A percentile compares a stretch with the other conserved stretches of the same genome.
Evolutionary conservation across 2,329 filamentous ascomycete species (phyloP).

Genomic region (Aspergillus ochraceus): DNA sequence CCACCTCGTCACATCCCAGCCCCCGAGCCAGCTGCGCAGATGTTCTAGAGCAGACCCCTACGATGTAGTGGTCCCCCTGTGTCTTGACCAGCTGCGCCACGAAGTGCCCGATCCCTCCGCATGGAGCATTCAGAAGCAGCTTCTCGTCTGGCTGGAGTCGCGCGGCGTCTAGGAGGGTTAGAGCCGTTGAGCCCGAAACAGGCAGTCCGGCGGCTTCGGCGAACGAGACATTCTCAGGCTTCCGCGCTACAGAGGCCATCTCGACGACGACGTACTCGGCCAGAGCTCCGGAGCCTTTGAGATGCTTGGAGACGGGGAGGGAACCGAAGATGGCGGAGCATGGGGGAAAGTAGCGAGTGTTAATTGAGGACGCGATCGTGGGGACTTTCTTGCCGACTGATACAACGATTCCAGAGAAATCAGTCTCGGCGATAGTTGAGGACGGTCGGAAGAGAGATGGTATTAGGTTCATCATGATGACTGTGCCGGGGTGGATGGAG

Average conservation of each 20-base stretch:
- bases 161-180: neutral
- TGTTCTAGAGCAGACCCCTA: neutral
- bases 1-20: neutral
- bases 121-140: neutral
- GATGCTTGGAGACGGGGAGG: neutral
- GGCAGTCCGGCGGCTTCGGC: neutral
- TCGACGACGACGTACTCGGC: neutral
- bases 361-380: neutral
- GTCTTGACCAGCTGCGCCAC: neutral
- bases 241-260: neutral
- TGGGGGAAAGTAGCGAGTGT: neutral
- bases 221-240: neutral
- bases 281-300: neutral
- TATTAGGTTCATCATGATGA: neutral
- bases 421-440: neutral
- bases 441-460: neutral
- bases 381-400: neutral
- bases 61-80: neutral
- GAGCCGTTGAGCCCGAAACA: neutral
- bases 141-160: neutral
- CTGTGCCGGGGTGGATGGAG: conserved; percentile 1
- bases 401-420: neutral
- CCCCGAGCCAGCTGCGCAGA: neutral
- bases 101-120: neutral
- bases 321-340: neutral